Conservation (phyloP, 2,329 filamentous ascomycete genomes). For the Aspergillus proliferans region DNA sequence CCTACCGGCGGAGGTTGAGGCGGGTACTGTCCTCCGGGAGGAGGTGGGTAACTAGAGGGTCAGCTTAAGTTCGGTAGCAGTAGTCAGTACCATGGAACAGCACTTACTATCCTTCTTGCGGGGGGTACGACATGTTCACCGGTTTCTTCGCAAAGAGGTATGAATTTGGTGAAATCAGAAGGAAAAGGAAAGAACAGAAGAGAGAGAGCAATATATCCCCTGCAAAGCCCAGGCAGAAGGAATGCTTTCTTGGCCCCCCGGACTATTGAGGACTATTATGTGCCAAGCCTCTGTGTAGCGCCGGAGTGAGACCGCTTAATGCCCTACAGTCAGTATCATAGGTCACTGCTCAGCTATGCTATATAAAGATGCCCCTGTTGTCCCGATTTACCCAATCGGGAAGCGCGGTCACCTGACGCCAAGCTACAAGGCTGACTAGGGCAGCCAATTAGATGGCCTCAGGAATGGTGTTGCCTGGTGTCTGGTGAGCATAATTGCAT, state of each 20-base stretch:
- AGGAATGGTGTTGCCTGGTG: background rate
- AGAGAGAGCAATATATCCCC: background rate
- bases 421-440: background rate
- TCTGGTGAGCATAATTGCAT: background rate
- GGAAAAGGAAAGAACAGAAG: conserved; percentile 2
- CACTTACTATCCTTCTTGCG: conserved; percentile 9
- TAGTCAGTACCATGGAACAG: background rate
- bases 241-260: conserved; percentile 11
- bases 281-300: background rate
- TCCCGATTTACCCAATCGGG: too few species aligned
- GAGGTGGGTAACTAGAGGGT: conserved; percentile 8
- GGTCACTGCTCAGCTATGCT: too few species aligned
- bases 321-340: too few species aligned
- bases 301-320: background rate
- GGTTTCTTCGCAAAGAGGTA: background rate
- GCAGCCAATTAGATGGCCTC: background rate
- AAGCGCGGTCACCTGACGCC: background rate
- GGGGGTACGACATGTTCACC: conserved; percentile 7
- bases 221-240: conserved; percentile 8
- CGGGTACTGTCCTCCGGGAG: conserved; percentile 9
- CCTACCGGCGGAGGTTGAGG: conserved; percentile 4
- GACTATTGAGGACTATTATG: background rate
- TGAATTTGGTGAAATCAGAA: background rate
- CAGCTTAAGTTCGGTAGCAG: background rate
- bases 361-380: too few species aligned